These are phyloP conservation scores for Mucor plumbeus DNA, from an alignment of 371 early-diverging fungal species.

Conservation along the genomic window DNA sequence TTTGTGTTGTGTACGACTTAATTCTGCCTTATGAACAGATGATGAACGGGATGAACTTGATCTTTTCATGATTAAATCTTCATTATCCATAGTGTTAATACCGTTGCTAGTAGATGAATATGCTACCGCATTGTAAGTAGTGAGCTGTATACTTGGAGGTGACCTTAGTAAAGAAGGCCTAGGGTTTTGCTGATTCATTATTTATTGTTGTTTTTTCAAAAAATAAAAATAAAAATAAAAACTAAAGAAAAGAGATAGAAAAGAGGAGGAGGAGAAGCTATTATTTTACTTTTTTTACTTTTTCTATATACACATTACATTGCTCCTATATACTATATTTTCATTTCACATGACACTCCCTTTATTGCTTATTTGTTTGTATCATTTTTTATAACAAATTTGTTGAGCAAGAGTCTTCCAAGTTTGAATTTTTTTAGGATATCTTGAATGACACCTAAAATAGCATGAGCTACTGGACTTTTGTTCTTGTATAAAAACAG, in stretches of 20 bases:
- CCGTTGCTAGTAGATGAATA: slow-evolving; percentile 13
- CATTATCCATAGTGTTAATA: background rate
- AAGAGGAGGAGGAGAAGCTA: background rate
- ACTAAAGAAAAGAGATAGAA: slow-evolving; percentile 12
- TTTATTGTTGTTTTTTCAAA: background rate
- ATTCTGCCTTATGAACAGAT: slow-evolving; percentile 9
- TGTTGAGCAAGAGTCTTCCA: slow-evolving; percentile 7
- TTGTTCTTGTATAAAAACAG: slow-evolving; percentile 35
- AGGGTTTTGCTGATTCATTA: background rate
- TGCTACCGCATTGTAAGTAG: slow-evolving; percentile 24
- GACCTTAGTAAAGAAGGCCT: slow-evolving; percentile 15
- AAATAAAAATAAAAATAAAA: slow-evolving; percentile 15
- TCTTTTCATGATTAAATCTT: background rate
- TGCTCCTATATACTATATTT: slow-evolving; percentile 2
- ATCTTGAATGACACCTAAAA: slow-evolving; percentile 25
- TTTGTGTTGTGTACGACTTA: slow-evolving; percentile 61
- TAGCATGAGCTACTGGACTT: slow-evolving; percentile 41
- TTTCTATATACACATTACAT: background rate
- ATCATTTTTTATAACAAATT: slow-evolving; percentile 1
- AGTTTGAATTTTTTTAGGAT: slow-evolving; percentile 29
- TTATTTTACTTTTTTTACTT: background rate
- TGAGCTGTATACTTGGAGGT: slow-evolving; percentile 26
- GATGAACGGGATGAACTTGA: slow-evolving; percentile 5
- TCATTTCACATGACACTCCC: slow-evolving; percentile 10
- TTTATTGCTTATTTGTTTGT: slow-evolving; percentile 13